Base-by-base conservation (phyloP, 352 stramenopile species). In the Phytophthora sp. region DNA sequence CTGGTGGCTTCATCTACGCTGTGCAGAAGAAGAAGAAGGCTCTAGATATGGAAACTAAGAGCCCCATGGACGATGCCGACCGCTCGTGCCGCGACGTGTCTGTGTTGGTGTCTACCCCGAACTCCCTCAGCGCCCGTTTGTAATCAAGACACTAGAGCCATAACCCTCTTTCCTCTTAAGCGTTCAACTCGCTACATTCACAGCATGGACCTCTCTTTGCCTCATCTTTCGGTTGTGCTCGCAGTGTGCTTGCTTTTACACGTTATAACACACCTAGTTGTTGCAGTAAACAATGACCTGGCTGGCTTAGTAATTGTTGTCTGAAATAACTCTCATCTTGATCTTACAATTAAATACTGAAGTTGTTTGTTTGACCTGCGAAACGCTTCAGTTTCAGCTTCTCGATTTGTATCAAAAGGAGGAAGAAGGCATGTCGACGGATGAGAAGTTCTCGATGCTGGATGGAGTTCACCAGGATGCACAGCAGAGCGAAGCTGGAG, bases 11-110 rank as follows among this genome's bases (percentile, higher is more conserved):
- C 50, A 84, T 88, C 59, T 68, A 83, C 45, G 64, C 66, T 24
- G 61, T 86, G 30, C 79, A 79, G 56, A 67, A 83, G 57, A 88
- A 86, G 71, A 88, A 85, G 58, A 73, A 74, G 42, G 57, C 65
- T 31, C 63, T 88, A 39, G 68, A 81, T 33, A 54, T 71, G 49
- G 72, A 80, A 27, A 45, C 70, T 47, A 82, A 86, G 69, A 81
- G 68, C 49, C 74, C 77, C 18, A 69, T 78, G 29, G 42, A 60
- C 31, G 63, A 49, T 27, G 55, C 41, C 23, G 53, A 74, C 35
- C 57, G 51, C 23, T 77, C 70, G 35, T 74, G 62, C 35, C 68
- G 64, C 50, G 61, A 83, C 29, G 55, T 77, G 29, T 71, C 73
- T 24, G 65, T 82, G 50, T 52, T 79, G 46, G 70, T 82, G 54